These are phyloP conservation scores for Didymellaceae sp. DNA, from an alignment of 2,329 filamentous ascomycete species.

Conservation along the genomic window DNA sequence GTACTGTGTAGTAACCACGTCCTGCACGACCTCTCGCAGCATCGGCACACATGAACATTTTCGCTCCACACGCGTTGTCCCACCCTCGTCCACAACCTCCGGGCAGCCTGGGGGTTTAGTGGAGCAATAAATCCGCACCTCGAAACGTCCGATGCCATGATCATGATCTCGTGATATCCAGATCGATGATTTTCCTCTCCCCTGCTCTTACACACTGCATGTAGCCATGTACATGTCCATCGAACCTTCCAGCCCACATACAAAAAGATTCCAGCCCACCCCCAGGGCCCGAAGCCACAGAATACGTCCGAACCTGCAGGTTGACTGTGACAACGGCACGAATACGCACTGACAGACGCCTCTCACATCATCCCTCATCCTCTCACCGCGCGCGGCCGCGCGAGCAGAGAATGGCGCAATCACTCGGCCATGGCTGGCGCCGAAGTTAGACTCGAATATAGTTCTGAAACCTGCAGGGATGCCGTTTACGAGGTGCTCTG, in stretches of 20 bases:
- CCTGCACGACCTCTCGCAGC: no score
- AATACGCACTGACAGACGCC: background rate
- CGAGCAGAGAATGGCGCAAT: no score
- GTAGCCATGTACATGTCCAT: background rate
- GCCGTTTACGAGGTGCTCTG: background rate
- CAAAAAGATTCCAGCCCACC: background rate
- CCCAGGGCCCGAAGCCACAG: no score
- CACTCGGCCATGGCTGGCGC: no score
- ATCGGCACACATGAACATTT: background rate
- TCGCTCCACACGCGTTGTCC: slow-evolving; percentile 7
- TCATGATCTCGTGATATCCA: background rate
- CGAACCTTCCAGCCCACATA: background rate
- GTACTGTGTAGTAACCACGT: background rate
- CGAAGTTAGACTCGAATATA: no score
- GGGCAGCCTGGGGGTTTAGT: background rate
- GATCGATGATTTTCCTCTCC: background rate
- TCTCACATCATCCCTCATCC: slow-evolving; percentile 3
- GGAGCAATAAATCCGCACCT: slow-evolving; percentile 3
- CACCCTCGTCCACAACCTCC: background rate
- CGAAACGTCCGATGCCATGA: background rate
- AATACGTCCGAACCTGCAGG: background rate
- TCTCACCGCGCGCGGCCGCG: background rate
- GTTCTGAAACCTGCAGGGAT: background rate
- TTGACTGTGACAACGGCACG: background rate
- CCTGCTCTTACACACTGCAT: no score